Conservation (phyloP, 1,284 basidiomycete genomes). For the Amylostereum chailletii region DNA sequence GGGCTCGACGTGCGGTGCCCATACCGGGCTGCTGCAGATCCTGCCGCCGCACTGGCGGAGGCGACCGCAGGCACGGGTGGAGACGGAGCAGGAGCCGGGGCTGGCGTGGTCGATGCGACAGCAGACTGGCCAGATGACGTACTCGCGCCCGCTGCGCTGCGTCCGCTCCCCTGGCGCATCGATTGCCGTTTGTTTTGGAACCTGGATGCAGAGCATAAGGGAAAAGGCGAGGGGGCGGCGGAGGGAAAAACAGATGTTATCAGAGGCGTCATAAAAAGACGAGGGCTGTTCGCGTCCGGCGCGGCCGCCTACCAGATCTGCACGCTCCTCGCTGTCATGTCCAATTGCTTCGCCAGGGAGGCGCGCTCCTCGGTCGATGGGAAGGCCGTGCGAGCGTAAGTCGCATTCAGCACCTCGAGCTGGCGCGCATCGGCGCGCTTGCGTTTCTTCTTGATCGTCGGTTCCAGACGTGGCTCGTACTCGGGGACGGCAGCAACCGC, state of each 20-base stretch:
- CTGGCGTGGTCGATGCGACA: slow-evolving; percentile 31
- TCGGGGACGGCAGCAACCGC: slow-evolving; percentile 30
- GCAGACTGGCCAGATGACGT: slow-evolving; percentile 44
- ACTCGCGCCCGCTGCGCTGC: slow-evolving; percentile 35
- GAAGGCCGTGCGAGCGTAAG: slow-evolving; percentile 72
- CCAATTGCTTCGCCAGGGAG: slow-evolving; percentile 63
- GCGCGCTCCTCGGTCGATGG: slow-evolving; percentile 79
- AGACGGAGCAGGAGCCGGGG: slow-evolving; percentile 13
- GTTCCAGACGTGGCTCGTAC: slow-evolving; percentile 36
- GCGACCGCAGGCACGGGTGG: slow-evolving; percentile 2
- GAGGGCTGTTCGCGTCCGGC: background rate
- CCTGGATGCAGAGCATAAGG: slow-evolving; percentile 29
- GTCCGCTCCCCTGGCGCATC: slow-evolving; percentile 66
- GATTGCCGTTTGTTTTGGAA: slow-evolving; percentile 82
- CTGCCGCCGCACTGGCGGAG: slow-evolving; percentile 6
- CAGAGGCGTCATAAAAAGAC: slow-evolving; percentile 6
- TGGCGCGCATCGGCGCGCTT: slow-evolving; percentile 75
- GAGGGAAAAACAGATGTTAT: slow-evolving; percentile 5
- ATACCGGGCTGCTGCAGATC: background rate
- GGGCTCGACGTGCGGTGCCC: too few relatives aligned
- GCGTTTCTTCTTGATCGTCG: slow-evolving; percentile 75
- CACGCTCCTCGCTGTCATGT: slow-evolving; percentile 77
- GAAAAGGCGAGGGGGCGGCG: too few relatives aligned
- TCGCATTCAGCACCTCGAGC: slow-evolving; percentile 71
- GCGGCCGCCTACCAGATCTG: slow-evolving; percentile 63